Conservation (phyloP, 306 rosid genomes). For the Clitoria ternatea region DNA sequence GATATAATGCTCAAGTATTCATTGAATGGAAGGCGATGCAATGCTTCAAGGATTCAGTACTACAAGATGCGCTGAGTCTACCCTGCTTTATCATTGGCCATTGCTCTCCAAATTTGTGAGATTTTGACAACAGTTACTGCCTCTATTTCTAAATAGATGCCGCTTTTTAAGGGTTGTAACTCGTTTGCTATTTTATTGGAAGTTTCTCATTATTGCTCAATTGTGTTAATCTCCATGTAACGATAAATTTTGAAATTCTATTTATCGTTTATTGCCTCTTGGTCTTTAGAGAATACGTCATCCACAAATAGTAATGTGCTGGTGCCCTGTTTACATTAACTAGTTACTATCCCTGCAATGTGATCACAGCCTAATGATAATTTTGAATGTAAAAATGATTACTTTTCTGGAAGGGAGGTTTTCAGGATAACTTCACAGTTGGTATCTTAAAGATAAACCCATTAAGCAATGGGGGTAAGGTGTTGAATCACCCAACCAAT, state of each 20-base stretch:
- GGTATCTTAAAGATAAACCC: no score
- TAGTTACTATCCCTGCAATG: not conserved
- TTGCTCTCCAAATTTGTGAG: slow-evolving; percentile 12
- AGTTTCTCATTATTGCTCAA: slow-evolving; percentile 23
- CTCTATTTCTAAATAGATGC: not conserved
- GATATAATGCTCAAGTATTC: slow-evolving; percentile 85
- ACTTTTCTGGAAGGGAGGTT: no score
- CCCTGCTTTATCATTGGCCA: not conserved
- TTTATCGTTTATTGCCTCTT: slow-evolving; percentile 20
- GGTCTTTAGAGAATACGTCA: no score
- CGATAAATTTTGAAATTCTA: slow-evolving; percentile 30
- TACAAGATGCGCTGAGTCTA: slow-evolving; percentile 77
- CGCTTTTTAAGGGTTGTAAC: slow-evolving; percentile 2
- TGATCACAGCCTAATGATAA: not conserved
- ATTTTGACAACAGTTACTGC: slow-evolving; percentile 32
- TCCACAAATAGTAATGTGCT: no score
- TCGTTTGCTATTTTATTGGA: slow-evolving; percentile 19
- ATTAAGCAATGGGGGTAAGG: no score
- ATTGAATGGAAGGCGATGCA: slow-evolving; percentile 61
- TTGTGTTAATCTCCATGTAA: slow-evolving; percentile 26
- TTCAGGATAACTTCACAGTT: no score
- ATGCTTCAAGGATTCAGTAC: slow-evolving; percentile 58
- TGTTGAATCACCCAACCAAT: no score
- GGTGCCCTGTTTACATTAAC: not conserved
- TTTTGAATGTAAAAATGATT: not conserved